Evolutionary conservation across 2,329 filamentous ascomycete genomes (phyloP), one percentile per base, ranked within the genome.

Genomic region (Gaeumannomyces tritici): DNA sequence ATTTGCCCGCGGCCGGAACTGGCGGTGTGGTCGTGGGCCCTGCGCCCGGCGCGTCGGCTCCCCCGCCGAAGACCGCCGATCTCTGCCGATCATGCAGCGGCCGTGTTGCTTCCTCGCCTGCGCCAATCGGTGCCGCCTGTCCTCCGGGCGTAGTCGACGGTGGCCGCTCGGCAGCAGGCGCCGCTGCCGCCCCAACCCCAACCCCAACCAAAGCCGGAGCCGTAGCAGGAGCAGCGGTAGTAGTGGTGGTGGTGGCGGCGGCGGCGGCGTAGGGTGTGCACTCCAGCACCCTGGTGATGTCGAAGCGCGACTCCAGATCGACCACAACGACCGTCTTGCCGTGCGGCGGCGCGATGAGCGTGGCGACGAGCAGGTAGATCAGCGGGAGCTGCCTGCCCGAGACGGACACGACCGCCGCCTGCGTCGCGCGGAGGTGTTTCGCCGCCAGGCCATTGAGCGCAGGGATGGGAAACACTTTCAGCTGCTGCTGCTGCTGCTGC

Each of bases 221-320:
- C 4, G 26, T n/a, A 13, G 56, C 31, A 21, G 56, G 15, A 42
- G 13, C 35, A 11, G 31, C 13, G 18, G 35, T 15, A 42, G 35
- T 15, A 5, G 13, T 21, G 2, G 55, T 18, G 28, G 4, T 11
- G 31, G 29, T 33, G 31, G 27, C 7, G 12, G 24, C 26, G 12
- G 24, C 18, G 56, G 15, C 56, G 27, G 59, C 28, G 28, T 58
- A 64, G 24, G 56, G 63, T 18, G 47, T 9, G 66, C 63, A 55
- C 63, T 62, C 67, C 69, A 80, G 60, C 9, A 85, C 73, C 2
- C 78, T 74, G 8, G 78, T 79, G 2, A 78, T 72, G 63, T 86
- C 83, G 65, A 88, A 88, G 11, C 78, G 76, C 11, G 75, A 74
- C 57, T 84, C 82, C 1, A 80, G 69, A 66, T 88, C 85, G 59